Percentiles rank a stretch among this genome's conserved stretches.
Conservation (phyloP, 2,329 filamentous ascomycete genomes). For the Ilyonectria destructans region DNA sequence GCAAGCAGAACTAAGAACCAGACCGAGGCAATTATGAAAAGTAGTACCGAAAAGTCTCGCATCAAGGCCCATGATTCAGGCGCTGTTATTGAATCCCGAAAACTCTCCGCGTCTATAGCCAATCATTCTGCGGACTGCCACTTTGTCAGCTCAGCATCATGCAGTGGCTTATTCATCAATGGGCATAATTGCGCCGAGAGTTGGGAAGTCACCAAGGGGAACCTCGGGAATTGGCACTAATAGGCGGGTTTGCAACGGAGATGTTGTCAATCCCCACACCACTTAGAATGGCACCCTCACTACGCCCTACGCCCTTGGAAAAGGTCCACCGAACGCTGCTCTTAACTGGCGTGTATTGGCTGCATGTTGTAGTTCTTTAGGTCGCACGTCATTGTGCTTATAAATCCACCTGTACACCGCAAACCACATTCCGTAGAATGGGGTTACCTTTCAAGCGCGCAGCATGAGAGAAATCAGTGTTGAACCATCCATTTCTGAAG, state of each 20-base stretch:
- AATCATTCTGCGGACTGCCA: background rate
- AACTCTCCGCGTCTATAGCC: background rate
- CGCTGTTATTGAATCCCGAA: background rate
- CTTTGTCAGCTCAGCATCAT: background rate
- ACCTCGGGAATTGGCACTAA: background rate
- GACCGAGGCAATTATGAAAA: background rate
- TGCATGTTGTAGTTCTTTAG: slow-evolving; percentile 1
- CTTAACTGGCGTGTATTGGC: slow-evolving; percentile 8
- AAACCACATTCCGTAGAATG: background rate
- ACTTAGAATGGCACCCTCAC: background rate
- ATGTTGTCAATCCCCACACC: background rate
- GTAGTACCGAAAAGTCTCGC: background rate
- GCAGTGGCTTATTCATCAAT: slow-evolving; percentile 6
- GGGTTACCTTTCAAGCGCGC: slow-evolving; percentile 8
- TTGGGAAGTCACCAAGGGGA: background rate
- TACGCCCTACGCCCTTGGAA: background rate
- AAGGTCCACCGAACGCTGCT: background rate
- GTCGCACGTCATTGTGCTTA: slow-evolving; percentile 31
- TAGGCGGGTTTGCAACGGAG: background rate
- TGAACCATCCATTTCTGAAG: background rate
- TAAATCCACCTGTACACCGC: slow-evolving; percentile 18
- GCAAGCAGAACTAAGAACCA: background rate
- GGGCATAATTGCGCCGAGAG: background rate
- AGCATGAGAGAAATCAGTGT: background rate
- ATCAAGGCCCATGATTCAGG: background rate